Conservation (phyloP, 345 rosid species). For the Acer campestre region DNA sequence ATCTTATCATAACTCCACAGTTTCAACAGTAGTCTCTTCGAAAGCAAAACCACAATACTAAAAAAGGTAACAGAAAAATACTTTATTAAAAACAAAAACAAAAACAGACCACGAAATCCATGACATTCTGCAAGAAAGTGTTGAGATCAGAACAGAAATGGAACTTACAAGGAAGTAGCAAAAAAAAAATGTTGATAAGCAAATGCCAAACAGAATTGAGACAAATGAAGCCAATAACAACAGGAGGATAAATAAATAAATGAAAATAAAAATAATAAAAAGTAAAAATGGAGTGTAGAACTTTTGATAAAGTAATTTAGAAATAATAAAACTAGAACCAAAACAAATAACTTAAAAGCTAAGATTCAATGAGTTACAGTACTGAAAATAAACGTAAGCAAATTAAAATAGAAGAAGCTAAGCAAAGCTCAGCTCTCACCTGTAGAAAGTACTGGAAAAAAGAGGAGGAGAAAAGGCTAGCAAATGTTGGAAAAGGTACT, state of each 20-base stretch:
- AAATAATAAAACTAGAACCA: slow-evolving; percentile 19
- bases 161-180: slow-evolving; percentile 31
- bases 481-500: too few relatives aligned
- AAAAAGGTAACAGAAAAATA: slow-evolving; percentile 18
- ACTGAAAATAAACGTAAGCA: slow-evolving; percentile 14
- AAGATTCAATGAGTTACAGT: slow-evolving; percentile 48
- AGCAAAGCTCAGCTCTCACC: background rate
- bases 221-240: slow-evolving; percentile 25
- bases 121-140: background rate
- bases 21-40: background rate
- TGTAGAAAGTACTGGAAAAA: slow-evolving; percentile 6
- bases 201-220: slow-evolving; percentile 17
- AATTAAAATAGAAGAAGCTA: background rate
- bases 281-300: slow-evolving; percentile 1
- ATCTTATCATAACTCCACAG: slow-evolving; percentile 17
- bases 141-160: background rate
- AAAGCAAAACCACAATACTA: background rate
- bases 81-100: background rate
- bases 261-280: background rate
- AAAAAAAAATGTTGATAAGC: slow-evolving; percentile 11
- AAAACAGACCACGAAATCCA: background rate
- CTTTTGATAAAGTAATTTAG: slow-evolving; percentile 24
- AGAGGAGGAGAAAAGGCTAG: slow-evolving; percentile 9
- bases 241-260: slow-evolving; percentile 5
- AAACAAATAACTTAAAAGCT: slow-evolving; percentile 42